Base-by-base conservation (phyloP, 352 stramenopile species). In the Blastocystis sp. region DNA sequence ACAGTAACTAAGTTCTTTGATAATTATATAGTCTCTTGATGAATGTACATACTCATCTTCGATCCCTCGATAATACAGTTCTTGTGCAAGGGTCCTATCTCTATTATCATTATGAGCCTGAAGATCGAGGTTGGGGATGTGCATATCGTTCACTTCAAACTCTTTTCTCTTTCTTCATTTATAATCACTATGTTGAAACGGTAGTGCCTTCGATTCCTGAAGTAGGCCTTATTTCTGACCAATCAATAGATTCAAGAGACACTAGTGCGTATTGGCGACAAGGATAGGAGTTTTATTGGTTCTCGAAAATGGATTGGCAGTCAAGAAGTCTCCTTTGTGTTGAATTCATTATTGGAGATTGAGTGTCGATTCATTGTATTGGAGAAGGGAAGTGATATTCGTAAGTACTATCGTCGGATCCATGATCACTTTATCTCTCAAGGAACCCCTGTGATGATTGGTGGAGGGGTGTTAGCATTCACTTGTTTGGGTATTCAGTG, bases 111-210 rank as follows among this genome's bases (percentile, higher is more conserved):
- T 96, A 96, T 90, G 89, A 94, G 84, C 92, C 95, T 58, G 92
- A 96, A 40, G 94, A 96, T 89, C 94, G 94, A 57, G 94, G 93
- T 56, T 96, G 94, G 94, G 94, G 94, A 58, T 96, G 94, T 64
- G 93, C 94, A 33, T 96, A 96, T 76, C 91, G 93, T 3, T 95
- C 93, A 59, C 90, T 96, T 44, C 94, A 96, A 88, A 95, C 93
- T 42, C 89, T 96, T 22, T 90, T 94, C 48, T 96, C 93, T 1
- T 96, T 93, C 92, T 91, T 95, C 54, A 90, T 91, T 53, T 78
- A 94, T 3, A 93, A 68, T 44, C 76, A 90, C 30, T 90, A 90
- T 37, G 64, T 66, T 11, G 78, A 64, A 37, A 87, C 91, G 30
- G 57, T 59, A 0, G 90, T 91, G 42, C 91, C 93, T 9, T 93